These are phyloP conservation scores for Fusarium gaditjirri DNA, from an alignment of 2,329 filamentous ascomycete genomes.

Conservation along the genomic window DNA sequence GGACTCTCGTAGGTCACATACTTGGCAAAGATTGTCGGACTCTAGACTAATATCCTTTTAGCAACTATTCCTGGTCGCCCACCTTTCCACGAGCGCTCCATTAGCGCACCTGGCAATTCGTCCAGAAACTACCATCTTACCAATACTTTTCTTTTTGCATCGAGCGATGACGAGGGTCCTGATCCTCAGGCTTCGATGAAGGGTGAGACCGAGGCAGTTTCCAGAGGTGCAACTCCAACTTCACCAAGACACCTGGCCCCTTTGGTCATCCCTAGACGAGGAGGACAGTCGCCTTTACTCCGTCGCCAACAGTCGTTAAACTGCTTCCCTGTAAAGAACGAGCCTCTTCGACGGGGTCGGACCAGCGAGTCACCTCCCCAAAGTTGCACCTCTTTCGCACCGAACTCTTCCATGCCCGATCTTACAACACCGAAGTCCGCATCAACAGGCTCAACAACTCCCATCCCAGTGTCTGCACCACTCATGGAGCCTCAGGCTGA, in stretches of 20 bases:
- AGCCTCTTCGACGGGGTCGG: conserved; percentile 54
- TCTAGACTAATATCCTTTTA: conserved; percentile 47
- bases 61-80: conserved; percentile 75
- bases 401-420: conserved; percentile 51
- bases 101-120: conserved; percentile 67
- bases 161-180: conserved; percentile 39
- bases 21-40: not conserved
- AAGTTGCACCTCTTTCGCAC: conserved; percentile 54
- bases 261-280: conserved; percentile 62
- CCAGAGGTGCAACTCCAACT: conserved; percentile 42
- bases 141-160: conserved; percentile 42
- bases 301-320: conserved; percentile 54
- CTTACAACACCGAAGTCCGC: conserved; percentile 58
- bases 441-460: conserved; percentile 51
- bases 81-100: conserved; percentile 71
- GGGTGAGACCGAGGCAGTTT: conserved; percentile 27
- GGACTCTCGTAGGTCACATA: conserved; percentile 71
- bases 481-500: conserved; percentile 52
- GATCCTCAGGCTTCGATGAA: conserved; percentile 39
- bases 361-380: conserved; percentile 59
- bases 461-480: conserved; percentile 63
- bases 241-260: conserved; percentile 66
- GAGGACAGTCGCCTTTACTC: conserved; percentile 35
- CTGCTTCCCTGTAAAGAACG: conserved; percentile 60
- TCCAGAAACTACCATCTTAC: conserved; percentile 55